Conservation (phyloP, 352 stramenopile genomes). For the Pythium angustatum region DNA sequence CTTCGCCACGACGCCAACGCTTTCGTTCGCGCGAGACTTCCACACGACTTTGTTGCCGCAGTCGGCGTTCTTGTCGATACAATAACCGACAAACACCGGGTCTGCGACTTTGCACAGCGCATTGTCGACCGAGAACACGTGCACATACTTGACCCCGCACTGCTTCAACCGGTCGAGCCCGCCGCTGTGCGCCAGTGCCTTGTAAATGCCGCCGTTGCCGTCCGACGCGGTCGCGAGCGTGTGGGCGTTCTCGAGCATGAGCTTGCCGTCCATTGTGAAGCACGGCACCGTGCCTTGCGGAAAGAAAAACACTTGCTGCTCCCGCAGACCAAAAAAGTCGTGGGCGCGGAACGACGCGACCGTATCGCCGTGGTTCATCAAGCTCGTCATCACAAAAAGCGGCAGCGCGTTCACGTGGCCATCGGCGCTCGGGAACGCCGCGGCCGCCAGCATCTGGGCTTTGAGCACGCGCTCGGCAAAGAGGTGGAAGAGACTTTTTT, state of each 20-base stretch:
- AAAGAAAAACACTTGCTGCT: constrained; percentile 95
- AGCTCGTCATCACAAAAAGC: constrained; percentile 98
- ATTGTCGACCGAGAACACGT: constrained; percentile 99
- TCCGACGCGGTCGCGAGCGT: constrained; percentile 93
- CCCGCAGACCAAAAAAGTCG: constrained; percentile 90
- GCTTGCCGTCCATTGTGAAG: constrained; percentile 93
- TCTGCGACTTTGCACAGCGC: constrained; percentile 95
- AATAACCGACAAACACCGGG: constrained; percentile 96
- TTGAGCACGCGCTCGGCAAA: constrained; percentile 91
- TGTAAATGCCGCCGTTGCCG: constrained; percentile 98
- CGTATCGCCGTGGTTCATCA: constrained; percentile 95
- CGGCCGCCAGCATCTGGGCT: constrained; percentile 43
- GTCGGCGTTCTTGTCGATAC: constrained; percentile 91
- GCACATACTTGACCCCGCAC: constrained; percentile 92
- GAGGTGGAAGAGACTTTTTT: constrained; percentile 94
- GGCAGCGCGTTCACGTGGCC: constrained; percentile 34
- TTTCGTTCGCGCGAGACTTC: constrained; percentile 93
- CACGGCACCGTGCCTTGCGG: constrained; percentile 95
- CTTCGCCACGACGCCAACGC: constrained; percentile 90
- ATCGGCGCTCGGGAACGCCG: constrained; percentile 3
- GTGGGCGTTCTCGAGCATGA: constrained; percentile 92
- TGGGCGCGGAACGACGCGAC: constrained; percentile 89
- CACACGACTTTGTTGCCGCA: constrained; percentile 97
- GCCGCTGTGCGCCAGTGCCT: constrained; percentile 89
- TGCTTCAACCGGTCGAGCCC: constrained; percentile 85